These are phyloP conservation scores for Peniophora sp. DNA, from an alignment of 1,284 basidiomycete species.

Conservation along the genomic window DNA sequence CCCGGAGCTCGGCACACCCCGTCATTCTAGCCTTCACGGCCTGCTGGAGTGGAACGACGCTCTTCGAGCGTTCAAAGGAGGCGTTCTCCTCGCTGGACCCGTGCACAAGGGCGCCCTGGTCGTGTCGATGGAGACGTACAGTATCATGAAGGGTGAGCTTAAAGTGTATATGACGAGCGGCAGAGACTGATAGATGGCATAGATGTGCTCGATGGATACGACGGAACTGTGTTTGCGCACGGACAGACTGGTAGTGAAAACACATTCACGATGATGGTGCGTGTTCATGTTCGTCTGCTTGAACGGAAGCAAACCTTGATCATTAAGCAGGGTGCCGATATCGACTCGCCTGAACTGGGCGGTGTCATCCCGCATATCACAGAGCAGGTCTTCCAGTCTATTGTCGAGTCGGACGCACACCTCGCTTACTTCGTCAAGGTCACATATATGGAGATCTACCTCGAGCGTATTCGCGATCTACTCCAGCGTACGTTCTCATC, in stretches of 20 bases:
- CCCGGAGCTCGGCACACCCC: too few species aligned
- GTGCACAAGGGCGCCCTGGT: too few species aligned
- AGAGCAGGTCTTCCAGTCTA: conserved; percentile 98
- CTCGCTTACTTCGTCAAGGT: conserved; percentile 99
- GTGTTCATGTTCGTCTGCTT: conserved; percentile 15
- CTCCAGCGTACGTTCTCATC: conserved; percentile 75
- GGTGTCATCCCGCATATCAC: conserved; percentile 98
- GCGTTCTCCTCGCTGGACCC: too few species aligned
- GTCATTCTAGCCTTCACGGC: too few species aligned
- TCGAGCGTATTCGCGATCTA: conserved; percentile 94
- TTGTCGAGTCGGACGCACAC: conserved; percentile 90
- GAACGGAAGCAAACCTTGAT: not conserved
- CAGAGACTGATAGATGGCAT: not conserved
- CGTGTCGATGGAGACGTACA: too few species aligned
- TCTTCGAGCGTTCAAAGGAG: too few species aligned
- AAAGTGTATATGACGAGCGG: not conserved
- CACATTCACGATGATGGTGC: conserved; percentile 96
- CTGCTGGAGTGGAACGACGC: too few species aligned
- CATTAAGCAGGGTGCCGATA: conserved; percentile 86
- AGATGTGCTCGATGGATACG: conserved; percentile 99
- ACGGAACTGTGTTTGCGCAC: conserved; percentile 97
- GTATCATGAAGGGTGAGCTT: conserved; percentile 77
- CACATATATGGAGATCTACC: conserved; percentile 99
- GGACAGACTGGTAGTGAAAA: conserved; percentile 98
- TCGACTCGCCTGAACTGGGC: conserved; percentile 86